These are phyloP conservation scores for Stephanodiscus minutulus DNA, from an alignment of 108 stramenopile genomes.

Conservation along the genomic window DNA sequence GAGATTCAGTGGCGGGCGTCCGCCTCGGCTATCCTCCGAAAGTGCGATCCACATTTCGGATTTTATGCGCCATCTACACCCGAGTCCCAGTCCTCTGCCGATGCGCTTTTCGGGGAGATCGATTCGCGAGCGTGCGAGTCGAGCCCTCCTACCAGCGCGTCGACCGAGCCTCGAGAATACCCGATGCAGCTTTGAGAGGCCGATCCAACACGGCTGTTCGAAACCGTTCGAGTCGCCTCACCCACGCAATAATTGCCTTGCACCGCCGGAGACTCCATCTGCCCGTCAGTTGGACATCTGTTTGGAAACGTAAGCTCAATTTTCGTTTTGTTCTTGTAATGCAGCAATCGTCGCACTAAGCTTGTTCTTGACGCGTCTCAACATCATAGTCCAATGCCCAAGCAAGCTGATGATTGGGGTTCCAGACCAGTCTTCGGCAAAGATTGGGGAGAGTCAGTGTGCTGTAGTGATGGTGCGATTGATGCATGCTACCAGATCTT, in stretches of 20 bases:
- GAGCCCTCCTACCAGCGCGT: slow-evolving; percentile 19
- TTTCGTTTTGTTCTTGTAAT: slow-evolving; percentile 7
- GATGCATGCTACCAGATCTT: slow-evolving; percentile 47
- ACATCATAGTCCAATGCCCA: slow-evolving; percentile 60
- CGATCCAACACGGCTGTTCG: slow-evolving; percentile 8
- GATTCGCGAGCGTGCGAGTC: slow-evolving; percentile 23
- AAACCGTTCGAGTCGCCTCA: slow-evolving; percentile 42
- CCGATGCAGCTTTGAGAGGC: slow-evolving; percentile 26
- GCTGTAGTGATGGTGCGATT: slow-evolving; percentile 46
- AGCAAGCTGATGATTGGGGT: slow-evolving; percentile 64
- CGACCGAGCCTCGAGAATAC: slow-evolving; percentile 20
- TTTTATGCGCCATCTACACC: slow-evolving; percentile 39
- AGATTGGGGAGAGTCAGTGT: slow-evolving; percentile 77
- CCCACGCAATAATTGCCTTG: slow-evolving; percentile 30
- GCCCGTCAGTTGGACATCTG: slow-evolving; percentile 1
- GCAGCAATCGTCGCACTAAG: not conserved
- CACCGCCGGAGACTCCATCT: slow-evolving; percentile 30
- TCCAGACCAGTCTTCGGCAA: slow-evolving; percentile 65
- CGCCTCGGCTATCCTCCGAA: slow-evolving; percentile 43
- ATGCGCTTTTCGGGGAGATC: slow-evolving; percentile 2
- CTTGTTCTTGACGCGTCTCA: not conserved
- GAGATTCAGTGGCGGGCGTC: slow-evolving; percentile 1
- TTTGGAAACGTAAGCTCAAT: slow-evolving; percentile 21
- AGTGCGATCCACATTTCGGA: slow-evolving; percentile 33
- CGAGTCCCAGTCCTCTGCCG: slow-evolving; percentile 29